Percentiles rank a stretch among this genome's conserved stretches.
Evolutionary conservation across 495 filamentous ascomycete genomes (phyloP).

Genomic region (Xylaria bambusicola): DNA sequence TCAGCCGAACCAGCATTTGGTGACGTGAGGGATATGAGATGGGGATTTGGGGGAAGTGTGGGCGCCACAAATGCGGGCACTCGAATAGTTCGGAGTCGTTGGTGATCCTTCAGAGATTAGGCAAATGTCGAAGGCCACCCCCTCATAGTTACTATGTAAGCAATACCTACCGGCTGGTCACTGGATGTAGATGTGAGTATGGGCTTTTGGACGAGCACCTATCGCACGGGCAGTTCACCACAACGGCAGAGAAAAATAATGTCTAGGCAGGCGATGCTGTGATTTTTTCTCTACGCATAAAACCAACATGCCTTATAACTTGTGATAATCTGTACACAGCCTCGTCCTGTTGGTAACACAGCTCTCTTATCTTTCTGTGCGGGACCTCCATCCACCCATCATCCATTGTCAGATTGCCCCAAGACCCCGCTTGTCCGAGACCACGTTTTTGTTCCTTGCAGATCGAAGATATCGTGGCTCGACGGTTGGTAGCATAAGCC

Average conservation of each 20-base stretch:
- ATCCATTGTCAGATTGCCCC: background rate
- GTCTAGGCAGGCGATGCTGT: too few species aligned
- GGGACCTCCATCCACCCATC: background rate
- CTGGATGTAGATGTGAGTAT: too few species aligned
- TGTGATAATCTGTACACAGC: background rate
- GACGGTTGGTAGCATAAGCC: background rate
- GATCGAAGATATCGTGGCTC: background rate
- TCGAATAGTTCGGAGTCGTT: background rate
- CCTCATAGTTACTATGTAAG: too few species aligned
- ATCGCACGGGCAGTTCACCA: too few species aligned
- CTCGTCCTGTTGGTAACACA: background rate
- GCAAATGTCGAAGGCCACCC: too few species aligned
- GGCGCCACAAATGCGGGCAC: constrained; percentile 1
- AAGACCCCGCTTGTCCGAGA: background rate
- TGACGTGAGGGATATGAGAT: background rate
- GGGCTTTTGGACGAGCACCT: too few species aligned
- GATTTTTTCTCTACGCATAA: too few species aligned
- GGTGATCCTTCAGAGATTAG: background rate
- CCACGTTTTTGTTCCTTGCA: constrained; percentile 18
- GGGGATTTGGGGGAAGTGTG: background rate
- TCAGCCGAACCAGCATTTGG: background rate
- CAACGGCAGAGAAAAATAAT: too few species aligned
- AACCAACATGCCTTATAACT: too few species aligned
- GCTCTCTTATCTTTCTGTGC: background rate
- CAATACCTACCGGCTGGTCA: too few species aligned